Base-by-base conservation (phyloP, 805 yeast genomes). In the Wickerhamomyces hampshirensis region DNA sequence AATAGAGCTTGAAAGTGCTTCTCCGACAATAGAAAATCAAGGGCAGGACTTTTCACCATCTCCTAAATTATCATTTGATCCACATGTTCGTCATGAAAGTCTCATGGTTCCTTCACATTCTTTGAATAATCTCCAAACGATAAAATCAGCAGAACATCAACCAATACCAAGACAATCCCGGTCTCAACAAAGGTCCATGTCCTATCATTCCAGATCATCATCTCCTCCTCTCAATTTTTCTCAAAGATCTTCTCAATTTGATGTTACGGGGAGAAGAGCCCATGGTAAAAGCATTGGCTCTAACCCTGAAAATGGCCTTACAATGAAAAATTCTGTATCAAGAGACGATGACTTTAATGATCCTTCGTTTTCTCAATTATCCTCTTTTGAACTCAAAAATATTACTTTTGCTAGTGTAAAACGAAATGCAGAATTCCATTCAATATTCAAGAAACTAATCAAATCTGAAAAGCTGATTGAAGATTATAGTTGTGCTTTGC, bases 401-500 rank as follows among this genome's bases (percentile, higher is more conserved):
- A 28, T 46, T 8, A 17, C 47, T 9, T 44, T 35, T 52, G 87
- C 96, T 0, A 65, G 77, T 7, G 64, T 68, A 35, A 75, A 73
- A 42, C 65, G 93, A 38, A 71, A 88, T 51, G 60, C 68, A 8
- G 96, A 87, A 28, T 93, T 87, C 57, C 97, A 89, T 59, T 69
- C 68, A 27, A 50, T 80, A 5, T 91, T 91, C 64, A 68, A 76
- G 39, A 64, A 75, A n/a, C 63, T 88, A 1, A 84, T 88, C 3
- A 60, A 64, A 23, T 69, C 73, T 31, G 97, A 91, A 51, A 65
- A 77, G 33, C 60, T 91, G 17, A 59, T 91, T 31, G 96, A 87
- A 52, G 97, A 88, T 50, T 89, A 80, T 53, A 75, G 85, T 18
- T 93, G 97, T 66, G 96, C 97, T 0, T 63, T 89, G 33, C 83